Base-by-base conservation (phyloP, 2,329 filamentous ascomycete genomes). In the Colletotrichum phormii region DNA sequence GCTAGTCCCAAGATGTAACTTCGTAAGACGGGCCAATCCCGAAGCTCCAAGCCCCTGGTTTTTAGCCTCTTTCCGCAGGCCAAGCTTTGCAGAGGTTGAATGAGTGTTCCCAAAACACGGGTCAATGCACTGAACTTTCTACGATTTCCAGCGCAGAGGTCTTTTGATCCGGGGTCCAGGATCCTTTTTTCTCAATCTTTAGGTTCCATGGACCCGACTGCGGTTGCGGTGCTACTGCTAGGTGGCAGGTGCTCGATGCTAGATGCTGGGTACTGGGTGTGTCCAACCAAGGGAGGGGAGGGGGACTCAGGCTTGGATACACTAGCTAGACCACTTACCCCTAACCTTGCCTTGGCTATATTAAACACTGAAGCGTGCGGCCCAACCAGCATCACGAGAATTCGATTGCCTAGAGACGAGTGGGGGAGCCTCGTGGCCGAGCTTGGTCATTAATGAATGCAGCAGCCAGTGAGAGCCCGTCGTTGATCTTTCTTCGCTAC, bases 21-120 rank as follows among this genome's bases (percentile, higher is more conserved):
- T 69, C 69, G 69, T 72, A 72, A 63, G 18, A 12, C 24, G 6
- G 55, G 46, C 69, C 64, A 72, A 68, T 72, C 37, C 49, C n/a
- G 15, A 6, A 49, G 24, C 26, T 24, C 35, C 35, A 59, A 31
- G 24, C 24, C 33, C 26, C 42, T 31, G 29, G 15, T 35, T 22
- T 26, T 42, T 42, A 42, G 37, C 37, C 37, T 42, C 37, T 42
- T 29, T 35, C 18, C 26, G 12, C 15, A n/a, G 33, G 46, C 63
- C 57, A 71, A 71, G 63, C 68, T 67, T 67, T 59, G 42, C 57
- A n/a, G 29, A 29, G 26, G 26, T 29, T 29, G 26, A 29, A 29
- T 55, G 22, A 24, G 55, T 31, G 12, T 51, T 29, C 31, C 55
- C 46, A 42, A 35, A 67, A 60, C n/a, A 31, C 15, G 37, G 37